These are phyloP conservation scores for Colletotrichum ledebouriae DNA, from an alignment of 2,329 filamentous ascomycete species.

Conservation along the genomic window DNA sequence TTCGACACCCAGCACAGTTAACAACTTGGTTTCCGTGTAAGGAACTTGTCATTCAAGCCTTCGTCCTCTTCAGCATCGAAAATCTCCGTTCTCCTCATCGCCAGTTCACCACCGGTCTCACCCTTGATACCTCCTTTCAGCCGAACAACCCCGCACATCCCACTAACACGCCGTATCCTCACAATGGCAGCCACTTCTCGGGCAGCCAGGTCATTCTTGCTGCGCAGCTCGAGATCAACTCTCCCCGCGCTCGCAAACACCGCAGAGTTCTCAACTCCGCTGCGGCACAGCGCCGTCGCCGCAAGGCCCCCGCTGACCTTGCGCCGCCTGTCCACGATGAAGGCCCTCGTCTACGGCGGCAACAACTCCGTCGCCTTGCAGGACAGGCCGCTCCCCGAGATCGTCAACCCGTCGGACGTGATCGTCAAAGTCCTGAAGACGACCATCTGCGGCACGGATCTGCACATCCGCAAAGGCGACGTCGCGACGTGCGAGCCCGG, in stretches of 20 bases:
- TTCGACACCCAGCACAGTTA: no score
- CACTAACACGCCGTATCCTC: not conserved
- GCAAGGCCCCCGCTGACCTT: slow-evolving; percentile 1
- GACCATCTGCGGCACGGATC: slow-evolving; percentile 53
- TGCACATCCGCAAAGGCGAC: slow-evolving; percentile 52
- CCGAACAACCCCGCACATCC: slow-evolving; percentile 20
- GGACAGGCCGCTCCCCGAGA: slow-evolving; percentile 48
- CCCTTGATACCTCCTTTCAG: slow-evolving; percentile 13
- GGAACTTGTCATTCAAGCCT: no score
- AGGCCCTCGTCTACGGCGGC: slow-evolving; percentile 60
- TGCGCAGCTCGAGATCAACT: slow-evolving; percentile 8
- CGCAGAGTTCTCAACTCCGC: not conserved
- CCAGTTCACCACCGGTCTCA: not conserved
- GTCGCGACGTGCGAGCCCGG: slow-evolving; percentile 43
- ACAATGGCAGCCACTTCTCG: slow-evolving; percentile 20
- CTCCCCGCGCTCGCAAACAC: not conserved
- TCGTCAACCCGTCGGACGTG: slow-evolving; percentile 48
- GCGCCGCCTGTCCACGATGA: slow-evolving; percentile 52
- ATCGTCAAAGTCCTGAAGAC: slow-evolving; percentile 53
- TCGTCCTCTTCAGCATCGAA: not conserved
- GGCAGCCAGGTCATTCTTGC: slow-evolving; percentile 15
- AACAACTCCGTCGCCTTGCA: slow-evolving; percentile 52
- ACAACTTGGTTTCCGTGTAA: no score
- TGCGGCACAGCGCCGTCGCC: not conserved
- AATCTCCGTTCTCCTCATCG: not conserved